These are phyloP conservation scores for Trichocomaceae sp. DNA, from an alignment of 2,329 filamentous ascomycete species.

Conservation along the genomic window DNA sequence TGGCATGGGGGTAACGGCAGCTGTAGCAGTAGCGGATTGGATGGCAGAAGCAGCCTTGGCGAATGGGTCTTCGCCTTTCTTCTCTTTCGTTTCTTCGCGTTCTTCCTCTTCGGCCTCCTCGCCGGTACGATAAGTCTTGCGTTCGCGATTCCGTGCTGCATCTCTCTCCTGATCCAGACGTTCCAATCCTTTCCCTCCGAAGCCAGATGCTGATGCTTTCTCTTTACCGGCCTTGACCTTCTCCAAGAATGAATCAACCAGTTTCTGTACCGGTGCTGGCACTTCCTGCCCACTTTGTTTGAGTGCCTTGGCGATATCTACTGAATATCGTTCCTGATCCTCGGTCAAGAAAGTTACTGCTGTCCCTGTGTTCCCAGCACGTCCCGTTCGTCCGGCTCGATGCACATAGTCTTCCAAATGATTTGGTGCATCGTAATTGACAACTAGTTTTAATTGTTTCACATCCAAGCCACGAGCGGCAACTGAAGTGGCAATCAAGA, in stretches of 20 bases:
- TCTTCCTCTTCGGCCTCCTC: constrained; percentile 73
- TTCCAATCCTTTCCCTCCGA: constrained; percentile 91
- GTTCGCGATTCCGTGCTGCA: constrained; percentile 75
- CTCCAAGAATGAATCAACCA: constrained; percentile 66
- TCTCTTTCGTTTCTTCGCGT: constrained; percentile 61
- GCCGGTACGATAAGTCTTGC: constrained; percentile 82
- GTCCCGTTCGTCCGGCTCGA: constrained; percentile 84
- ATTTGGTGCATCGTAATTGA: constrained; percentile 92
- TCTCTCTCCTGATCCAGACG: constrained; percentile 86
- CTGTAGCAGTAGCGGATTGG: constrained; percentile 52
- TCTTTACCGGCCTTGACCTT: constrained; percentile 91
- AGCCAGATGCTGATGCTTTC: constrained; percentile 75
- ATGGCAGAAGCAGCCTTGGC: constrained; percentile 58
- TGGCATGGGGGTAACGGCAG: constrained; percentile 18
- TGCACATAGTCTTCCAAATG: constrained; percentile 97
- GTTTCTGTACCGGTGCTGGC: constrained; percentile 59
- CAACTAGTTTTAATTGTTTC: constrained; percentile 88
- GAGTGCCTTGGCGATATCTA: constrained; percentile 84
- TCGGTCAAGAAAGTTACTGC: constrained; percentile 91
- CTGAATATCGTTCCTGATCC: constrained; percentile 83
- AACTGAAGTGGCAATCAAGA: constrained; percentile 90
- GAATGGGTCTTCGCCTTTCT: constrained; percentile 53
- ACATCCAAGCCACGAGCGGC: constrained; percentile 93
- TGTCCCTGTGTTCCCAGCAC: constrained; percentile 88
- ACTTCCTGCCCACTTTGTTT: constrained; percentile 82